Evolutionary conservation across 1,139 yeast species (phyloP).

Genomic region (Zygotorulaspora mrakii): DNA sequence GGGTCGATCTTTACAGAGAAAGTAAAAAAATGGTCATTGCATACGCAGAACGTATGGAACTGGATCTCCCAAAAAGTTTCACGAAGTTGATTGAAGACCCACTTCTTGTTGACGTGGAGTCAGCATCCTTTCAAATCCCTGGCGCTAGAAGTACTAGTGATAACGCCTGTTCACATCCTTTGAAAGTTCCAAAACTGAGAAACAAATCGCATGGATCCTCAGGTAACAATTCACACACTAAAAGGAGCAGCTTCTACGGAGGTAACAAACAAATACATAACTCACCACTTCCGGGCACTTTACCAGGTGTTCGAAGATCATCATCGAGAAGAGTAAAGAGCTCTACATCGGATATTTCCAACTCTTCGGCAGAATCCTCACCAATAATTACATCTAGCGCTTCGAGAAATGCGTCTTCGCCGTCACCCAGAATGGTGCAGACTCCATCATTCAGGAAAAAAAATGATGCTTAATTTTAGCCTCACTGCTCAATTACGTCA

Average conservation of each 20-base stretch:
- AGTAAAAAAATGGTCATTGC: conserved; percentile 19
- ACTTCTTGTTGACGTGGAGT: conserved; percentile 6
- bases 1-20: conserved; percentile 23
- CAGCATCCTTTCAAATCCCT: conserved; percentile 6
- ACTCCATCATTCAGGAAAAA: conserved; percentile 7
- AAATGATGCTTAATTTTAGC: background rate
- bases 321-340: conserved; percentile 25
- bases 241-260: conserved; percentile 30
- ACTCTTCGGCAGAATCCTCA: conserved; percentile 15
- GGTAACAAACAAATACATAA: conserved; percentile 18
- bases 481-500: background rate
- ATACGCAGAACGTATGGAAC: conserved; percentile 23
- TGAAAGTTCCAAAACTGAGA: conserved; percentile 17
- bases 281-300: conserved; percentile 19
- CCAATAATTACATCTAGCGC: conserved; percentile 9
- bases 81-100: conserved; percentile 10
- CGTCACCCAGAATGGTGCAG: conserved; percentile 13
- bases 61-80: conserved; percentile 16
- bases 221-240: conserved; percentile 10
- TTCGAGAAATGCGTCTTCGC: conserved; percentile 10
- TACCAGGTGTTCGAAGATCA: conserved; percentile 34
- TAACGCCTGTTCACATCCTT: conserved; percentile 6
- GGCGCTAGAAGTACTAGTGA: background rate
- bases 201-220: conserved; percentile 11
- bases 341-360: conserved; percentile 11